Percentiles rank a stretch among this genome's conserved stretches.
These are phyloP conservation scores for Coemansia sp. DNA, from an alignment of 192 early-diverging fungal genomes.

Conservation along the genomic window DNA sequence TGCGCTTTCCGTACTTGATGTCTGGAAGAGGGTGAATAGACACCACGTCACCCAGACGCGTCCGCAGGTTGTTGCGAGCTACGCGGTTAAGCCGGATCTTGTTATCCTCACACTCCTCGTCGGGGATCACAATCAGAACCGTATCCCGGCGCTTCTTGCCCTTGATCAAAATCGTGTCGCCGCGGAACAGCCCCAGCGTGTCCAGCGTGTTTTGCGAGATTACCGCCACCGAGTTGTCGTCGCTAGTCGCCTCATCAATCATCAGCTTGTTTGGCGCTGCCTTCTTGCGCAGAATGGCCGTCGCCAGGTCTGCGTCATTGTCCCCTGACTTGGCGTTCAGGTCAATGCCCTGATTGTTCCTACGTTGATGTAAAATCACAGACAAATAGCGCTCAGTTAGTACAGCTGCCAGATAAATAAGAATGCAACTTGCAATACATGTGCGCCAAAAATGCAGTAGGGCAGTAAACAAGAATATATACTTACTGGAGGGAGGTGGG, in stretches of 20 bases:
- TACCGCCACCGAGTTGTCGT: conserved; percentile 95
- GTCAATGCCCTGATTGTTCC: conserved; percentile 45
- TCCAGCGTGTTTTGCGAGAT: conserved; percentile 93
- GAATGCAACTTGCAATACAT: background rate
- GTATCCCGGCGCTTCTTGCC: conserved; percentile 99
- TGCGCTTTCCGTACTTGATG: conserved; percentile 96
- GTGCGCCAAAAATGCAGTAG: background rate
- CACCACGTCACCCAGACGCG: conserved; percentile 95
- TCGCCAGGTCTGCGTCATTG: conserved; percentile 80
- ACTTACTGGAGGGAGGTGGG: conserved; percentile 47
- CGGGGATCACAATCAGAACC: conserved; percentile 88
- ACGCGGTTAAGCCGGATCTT: conserved; percentile 96
- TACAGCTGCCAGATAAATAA: background rate
- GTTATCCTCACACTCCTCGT: conserved; percentile 88
- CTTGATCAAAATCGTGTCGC: conserved; percentile 94
- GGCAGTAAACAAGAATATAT: background rate
- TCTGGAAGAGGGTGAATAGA: conserved; percentile 87
- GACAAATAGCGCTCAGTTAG: background rate
- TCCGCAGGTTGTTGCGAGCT: conserved; percentile 91
- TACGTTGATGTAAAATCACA: conserved; percentile 9
- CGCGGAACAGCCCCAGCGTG: conserved; percentile 86
- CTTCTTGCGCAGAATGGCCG: conserved; percentile 95
- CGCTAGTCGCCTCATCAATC: conserved; percentile 94
- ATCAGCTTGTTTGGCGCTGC: conserved; percentile 97
- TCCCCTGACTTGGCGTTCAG: conserved; percentile 43